These are phyloP conservation scores for Daedalea quercina DNA, from an alignment of 768 basidiomycete species.

Conservation along the genomic window DNA sequence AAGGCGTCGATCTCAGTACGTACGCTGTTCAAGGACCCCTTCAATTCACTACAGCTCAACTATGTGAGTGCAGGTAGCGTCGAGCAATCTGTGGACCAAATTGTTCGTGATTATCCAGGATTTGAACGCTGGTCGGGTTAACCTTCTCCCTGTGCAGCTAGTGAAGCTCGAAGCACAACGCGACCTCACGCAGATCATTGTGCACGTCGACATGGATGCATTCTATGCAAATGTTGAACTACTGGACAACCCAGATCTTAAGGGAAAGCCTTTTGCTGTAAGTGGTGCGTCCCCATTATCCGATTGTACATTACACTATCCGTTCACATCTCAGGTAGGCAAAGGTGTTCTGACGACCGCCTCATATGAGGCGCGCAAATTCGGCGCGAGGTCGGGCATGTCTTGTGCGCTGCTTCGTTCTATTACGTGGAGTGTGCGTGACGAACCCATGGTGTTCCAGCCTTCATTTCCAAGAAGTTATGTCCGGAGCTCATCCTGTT, in stretches of 20 bases:
- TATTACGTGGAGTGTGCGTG: neutral
- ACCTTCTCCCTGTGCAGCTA: constrained; percentile 34
- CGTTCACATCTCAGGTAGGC: constrained; percentile 46
- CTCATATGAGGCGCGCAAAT: constrained; percentile 88
- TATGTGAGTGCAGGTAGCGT: constrained; percentile 37
- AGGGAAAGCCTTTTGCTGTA: constrained; percentile 72
- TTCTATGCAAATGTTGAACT: constrained; percentile 83
- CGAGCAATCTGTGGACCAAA: constrained; percentile 59
- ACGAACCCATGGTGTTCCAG: constrained; percentile 19
- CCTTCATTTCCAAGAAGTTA: constrained; percentile 88
- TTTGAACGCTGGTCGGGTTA: neutral
- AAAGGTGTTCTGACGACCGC: constrained; percentile 83
- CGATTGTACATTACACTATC: neutral
- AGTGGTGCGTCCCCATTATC: constrained; percentile 7
- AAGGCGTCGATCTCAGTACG: constrained; percentile 47
- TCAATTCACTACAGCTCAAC: neutral
- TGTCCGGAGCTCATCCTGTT: constrained; percentile 84
- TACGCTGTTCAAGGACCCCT: constrained; percentile 16
- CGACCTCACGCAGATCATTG: constrained; percentile 78
- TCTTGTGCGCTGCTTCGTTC: constrained; percentile 44
- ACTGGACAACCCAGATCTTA: constrained; percentile 53
- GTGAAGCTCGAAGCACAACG: constrained; percentile 65
- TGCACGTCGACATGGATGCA: constrained; percentile 96
- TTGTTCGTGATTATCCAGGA: constrained; percentile 40
- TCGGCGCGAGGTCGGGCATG: constrained; percentile 92